Evolutionary conservation across 768 basidiomycete species (phyloP).

Genomic region (Calocybe gangraenosa): DNA sequence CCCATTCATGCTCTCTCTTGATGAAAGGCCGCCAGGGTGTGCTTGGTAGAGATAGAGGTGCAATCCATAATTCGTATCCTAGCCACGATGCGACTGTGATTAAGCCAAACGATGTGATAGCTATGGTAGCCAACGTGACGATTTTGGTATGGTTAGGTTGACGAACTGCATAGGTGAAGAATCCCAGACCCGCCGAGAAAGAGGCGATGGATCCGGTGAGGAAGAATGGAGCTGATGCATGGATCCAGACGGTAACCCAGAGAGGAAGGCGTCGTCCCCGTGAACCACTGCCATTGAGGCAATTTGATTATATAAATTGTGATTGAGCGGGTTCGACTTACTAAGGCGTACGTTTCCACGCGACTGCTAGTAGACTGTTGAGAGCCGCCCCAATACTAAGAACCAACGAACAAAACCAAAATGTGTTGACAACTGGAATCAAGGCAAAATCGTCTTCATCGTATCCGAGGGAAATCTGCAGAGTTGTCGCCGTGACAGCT

Average conservation of each 20-base stretch:
- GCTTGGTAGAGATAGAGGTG: slow-evolving; percentile 10
- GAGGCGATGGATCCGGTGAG: slow-evolving; percentile 15
- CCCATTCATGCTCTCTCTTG: slow-evolving; percentile 8
- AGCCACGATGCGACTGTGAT: slow-evolving; percentile 10
- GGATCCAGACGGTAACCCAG: slow-evolving; percentile 17
- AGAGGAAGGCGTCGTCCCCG: slow-evolving; percentile 14
- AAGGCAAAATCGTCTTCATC: background rate
- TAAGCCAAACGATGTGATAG: slow-evolving; percentile 14
- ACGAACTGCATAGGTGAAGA: slow-evolving; percentile 12
- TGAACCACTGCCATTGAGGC: slow-evolving; percentile 10
- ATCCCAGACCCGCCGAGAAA: slow-evolving; percentile 13
- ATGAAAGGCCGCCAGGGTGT: slow-evolving; percentile 3
- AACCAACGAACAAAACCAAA: slow-evolving; percentile 22
- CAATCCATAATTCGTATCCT: slow-evolving; percentile 14
- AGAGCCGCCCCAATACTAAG: slow-evolving; percentile 22
- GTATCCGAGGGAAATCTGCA: slow-evolving; percentile 14
- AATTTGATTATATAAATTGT: background rate
- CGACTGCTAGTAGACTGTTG: slow-evolving; percentile 19
- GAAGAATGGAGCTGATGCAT: slow-evolving; percentile 15
- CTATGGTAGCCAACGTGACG: slow-evolving; percentile 12
- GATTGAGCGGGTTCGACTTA: slow-evolving; percentile 8
- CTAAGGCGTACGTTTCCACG: slow-evolving; percentile 22
- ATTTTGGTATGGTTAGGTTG: slow-evolving; percentile 12
- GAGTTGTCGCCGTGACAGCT: slow-evolving; percentile 22
- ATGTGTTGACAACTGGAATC: slow-evolving; percentile 15